These are phyloP conservation scores for Eutrema japonicum DNA, from an alignment of 345 rosid genomes.

Conservation along the genomic window DNA sequence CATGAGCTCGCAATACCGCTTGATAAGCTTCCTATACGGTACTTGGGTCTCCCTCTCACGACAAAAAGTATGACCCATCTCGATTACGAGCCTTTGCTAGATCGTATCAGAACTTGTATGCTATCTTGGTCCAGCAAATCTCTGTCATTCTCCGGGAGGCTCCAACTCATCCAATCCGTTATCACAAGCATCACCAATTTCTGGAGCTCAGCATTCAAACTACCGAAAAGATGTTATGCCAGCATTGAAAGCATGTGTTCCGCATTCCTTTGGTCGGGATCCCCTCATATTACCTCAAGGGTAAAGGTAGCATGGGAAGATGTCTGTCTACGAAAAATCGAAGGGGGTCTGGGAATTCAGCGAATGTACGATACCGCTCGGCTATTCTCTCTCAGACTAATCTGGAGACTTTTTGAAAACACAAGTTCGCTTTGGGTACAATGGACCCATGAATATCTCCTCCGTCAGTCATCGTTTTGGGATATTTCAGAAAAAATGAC, in stretches of 20 bases:
- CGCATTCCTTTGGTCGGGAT: neutral
- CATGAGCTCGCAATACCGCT: neutral
- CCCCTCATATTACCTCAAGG: neutral
- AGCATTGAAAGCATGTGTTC: neutral
- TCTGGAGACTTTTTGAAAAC: too few relatives aligned
- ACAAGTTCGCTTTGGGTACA: too few relatives aligned
- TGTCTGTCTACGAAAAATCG: neutral
- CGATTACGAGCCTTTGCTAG: neutral
- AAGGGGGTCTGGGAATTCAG: neutral
- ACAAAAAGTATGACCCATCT: neutral
- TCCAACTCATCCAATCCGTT: neutral
- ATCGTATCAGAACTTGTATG: neutral
- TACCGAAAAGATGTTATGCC: neutral
- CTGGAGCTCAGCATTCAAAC: neutral
- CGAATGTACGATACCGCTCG: too few relatives aligned
- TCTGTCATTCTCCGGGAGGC: neutral
- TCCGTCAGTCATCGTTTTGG: too few relatives aligned
- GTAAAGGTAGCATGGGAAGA: neutral
- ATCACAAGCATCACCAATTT: neutral
- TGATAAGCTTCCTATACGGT: neutral
- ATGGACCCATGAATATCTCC: too few relatives aligned
- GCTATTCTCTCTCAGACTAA: too few relatives aligned
- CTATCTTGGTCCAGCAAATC: neutral
- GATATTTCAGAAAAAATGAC: too few relatives aligned
- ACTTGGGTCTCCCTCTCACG: neutral